Evolutionary conservation across 306 rosid species (phyloP).

Genomic region (Phaseolus lunatus): DNA sequence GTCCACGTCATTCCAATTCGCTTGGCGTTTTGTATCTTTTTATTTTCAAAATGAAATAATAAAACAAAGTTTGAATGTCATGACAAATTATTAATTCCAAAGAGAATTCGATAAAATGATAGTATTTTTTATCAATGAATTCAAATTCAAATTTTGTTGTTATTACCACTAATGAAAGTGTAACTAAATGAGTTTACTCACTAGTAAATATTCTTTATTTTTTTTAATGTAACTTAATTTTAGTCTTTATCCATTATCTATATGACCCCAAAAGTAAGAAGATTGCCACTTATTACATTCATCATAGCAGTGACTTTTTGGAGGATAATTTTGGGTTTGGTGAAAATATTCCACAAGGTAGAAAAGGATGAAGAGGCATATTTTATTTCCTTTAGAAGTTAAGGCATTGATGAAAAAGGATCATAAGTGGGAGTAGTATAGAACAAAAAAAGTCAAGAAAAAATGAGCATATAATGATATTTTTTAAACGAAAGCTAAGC

Average conservation of each 20-base stretch:
- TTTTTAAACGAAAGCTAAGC: slow-evolving; percentile 25
- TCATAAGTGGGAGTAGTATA: slow-evolving; percentile 29
- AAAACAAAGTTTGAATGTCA: background rate
- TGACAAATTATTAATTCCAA: background rate
- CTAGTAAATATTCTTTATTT: background rate
- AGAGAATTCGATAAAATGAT: background rate
- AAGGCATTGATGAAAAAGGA: slow-evolving; percentile 44
- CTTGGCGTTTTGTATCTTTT: background rate
- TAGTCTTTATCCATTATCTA: background rate
- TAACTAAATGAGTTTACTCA: background rate
- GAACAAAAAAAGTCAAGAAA: background rate
- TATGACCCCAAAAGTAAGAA: slow-evolving; percentile 38
- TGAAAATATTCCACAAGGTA: slow-evolving; percentile 34
- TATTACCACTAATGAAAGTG: background rate
- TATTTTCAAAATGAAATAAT: background rate
- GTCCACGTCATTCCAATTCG: slow-evolving; percentile 1
- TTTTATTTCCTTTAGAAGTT: slow-evolving; percentile 48
- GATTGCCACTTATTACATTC: slow-evolving; percentile 37
- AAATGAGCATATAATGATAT: background rate
- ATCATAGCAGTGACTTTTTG: slow-evolving; percentile 32
- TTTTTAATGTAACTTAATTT: background rate
- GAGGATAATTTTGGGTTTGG: slow-evolving; percentile 38
- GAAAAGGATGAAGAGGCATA: slow-evolving; percentile 34
- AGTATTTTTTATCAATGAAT: background rate
- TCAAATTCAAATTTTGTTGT: background rate